Evolutionary conservation across 495 filamentous ascomycete genomes (phyloP).

Genomic region (Tricharina praecox): DNA sequence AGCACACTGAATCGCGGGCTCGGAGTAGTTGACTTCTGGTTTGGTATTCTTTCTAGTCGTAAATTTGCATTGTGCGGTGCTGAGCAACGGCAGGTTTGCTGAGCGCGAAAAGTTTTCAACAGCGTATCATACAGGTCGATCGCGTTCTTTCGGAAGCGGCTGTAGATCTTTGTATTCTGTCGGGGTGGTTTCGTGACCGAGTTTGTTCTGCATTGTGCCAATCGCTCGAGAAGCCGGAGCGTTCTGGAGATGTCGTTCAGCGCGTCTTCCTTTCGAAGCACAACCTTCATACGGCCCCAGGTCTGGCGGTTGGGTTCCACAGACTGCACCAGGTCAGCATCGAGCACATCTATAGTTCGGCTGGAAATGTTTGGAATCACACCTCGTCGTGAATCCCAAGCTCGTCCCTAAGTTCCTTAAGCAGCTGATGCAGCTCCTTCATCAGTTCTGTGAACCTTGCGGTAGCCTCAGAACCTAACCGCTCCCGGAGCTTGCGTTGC

Average conservation of each 20-base stretch:
- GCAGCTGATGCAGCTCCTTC: slow-evolving; percentile 6
- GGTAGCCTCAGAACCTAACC: slow-evolving; percentile 11
- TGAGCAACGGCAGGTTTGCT: slow-evolving; percentile 15
- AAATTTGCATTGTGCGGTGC: slow-evolving; percentile 19
- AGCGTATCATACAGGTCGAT: slow-evolving; percentile 16
- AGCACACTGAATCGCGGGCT: slow-evolving; percentile 16
- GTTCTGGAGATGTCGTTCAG: slow-evolving; percentile 10
- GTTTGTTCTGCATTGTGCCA: neutral
- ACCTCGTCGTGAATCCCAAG: slow-evolving; percentile 10
- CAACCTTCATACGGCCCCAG: too few species aligned
- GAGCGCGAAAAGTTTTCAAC: slow-evolving; percentile 10
- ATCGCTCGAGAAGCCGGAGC: too few species aligned
- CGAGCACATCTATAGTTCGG: too few species aligned
- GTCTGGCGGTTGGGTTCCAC: too few species aligned
- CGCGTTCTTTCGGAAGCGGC: slow-evolving; percentile 17
- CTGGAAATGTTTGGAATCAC: too few species aligned
- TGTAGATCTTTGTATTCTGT: slow-evolving; percentile 10
- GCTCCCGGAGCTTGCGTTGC: slow-evolving; percentile 13
- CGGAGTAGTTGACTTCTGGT: neutral
- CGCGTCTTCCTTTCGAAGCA: slow-evolving; percentile 4
- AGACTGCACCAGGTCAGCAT: neutral
- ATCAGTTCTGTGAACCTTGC: slow-evolving; percentile 13
- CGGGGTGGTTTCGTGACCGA: neutral
- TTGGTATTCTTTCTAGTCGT: slow-evolving; percentile 16
- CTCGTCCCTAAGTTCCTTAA: slow-evolving; percentile 14